phyloP scores from a whole-genome alignment of 495 filamentous ascomycete species.

The Annulohypoxylon stygium region DNA sequence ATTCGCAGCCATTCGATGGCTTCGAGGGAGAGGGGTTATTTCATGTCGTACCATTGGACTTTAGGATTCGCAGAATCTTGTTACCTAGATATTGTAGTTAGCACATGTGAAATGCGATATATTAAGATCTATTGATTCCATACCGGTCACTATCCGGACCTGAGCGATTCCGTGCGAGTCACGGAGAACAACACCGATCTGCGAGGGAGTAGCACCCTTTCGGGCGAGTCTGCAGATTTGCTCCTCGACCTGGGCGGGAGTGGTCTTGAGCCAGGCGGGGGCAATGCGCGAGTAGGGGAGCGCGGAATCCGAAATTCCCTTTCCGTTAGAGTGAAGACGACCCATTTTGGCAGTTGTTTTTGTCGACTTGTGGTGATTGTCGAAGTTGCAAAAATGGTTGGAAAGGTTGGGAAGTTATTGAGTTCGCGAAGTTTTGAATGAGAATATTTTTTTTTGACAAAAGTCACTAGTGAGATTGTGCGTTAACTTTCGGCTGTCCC shows the following conservation, averaged over 20 bases:
- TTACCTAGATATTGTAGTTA: constrained; percentile 69
- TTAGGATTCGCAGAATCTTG: constrained; percentile 99
- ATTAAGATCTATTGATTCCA: constrained; percentile 47
- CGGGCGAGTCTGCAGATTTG: constrained; percentile 99
- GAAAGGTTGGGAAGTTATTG: constrained; percentile 42
- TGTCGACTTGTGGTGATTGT: constrained; percentile 49
- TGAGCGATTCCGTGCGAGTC: constrained; percentile 97
- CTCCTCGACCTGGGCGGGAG: constrained; percentile 89
- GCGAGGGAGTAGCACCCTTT: constrained; percentile 96
- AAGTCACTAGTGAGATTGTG: constrained; percentile 44
- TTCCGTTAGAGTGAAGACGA: constrained; percentile 99
- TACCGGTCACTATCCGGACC: constrained; percentile 97
- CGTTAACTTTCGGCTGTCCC: constrained; percentile 34
- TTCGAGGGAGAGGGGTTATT: constrained; percentile 24
- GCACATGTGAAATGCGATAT: constrained; percentile 4
- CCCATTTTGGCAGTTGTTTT: constrained; percentile 79
- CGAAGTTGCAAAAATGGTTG: constrained; percentile 48
- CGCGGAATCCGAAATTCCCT: constrained; percentile 95
- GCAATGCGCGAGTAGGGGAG: constrained; percentile 95
- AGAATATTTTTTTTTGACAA: constrained; percentile 38
- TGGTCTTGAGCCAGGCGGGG: constrained; percentile 94
- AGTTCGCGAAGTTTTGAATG: constrained; percentile 29
- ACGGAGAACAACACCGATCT: constrained; percentile 98
- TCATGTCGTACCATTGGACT: constrained; percentile 79
- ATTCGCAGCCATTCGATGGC: constrained; percentile 39